Evolutionary conservation across 140 eudicot species (phyloP).

Genomic region (Anethum foeniculum): DNA sequence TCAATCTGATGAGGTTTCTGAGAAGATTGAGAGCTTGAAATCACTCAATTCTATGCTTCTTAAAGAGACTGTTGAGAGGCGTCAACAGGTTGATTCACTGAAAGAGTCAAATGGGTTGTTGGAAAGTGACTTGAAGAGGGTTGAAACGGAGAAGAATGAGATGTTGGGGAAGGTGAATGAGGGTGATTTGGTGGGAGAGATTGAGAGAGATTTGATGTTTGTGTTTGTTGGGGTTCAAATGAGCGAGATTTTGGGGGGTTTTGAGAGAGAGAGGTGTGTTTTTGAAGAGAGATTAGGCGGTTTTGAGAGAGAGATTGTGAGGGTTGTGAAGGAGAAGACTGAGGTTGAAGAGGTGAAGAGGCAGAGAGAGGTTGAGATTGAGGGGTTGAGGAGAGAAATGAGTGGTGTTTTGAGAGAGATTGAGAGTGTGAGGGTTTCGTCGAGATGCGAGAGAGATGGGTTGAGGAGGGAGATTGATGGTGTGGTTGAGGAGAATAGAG

Average conservation of each 20-base stretch:
- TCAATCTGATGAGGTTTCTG: slow-evolving; percentile 19
- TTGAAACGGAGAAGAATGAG: slow-evolving; percentile 29
- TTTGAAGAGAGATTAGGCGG: slow-evolving; percentile 18
- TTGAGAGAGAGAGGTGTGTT: slow-evolving; percentile 17
- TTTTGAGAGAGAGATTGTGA: slow-evolving; percentile 31
- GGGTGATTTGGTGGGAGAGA: slow-evolving; percentile 26
- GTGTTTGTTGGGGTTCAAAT: slow-evolving; percentile 27
- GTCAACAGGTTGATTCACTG: slow-evolving; percentile 55
- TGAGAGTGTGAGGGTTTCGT: slow-evolving; percentile 27
- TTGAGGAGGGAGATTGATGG: slow-evolving; percentile 26
- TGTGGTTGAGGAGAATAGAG: slow-evolving; percentile 27
- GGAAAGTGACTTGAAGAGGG: slow-evolving; percentile 41
- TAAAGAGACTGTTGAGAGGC: slow-evolving; percentile 57
- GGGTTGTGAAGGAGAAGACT: slow-evolving; percentile 25
- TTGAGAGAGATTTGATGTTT: slow-evolving; percentile 37
- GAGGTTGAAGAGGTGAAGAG: slow-evolving; percentile 28
- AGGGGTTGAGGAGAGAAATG: slow-evolving; percentile 21
- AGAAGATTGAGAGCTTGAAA: slow-evolving; percentile 45
- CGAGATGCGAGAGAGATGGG: slow-evolving; percentile 44
- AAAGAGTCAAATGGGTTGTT: slow-evolving; percentile 27
- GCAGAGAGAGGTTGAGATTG: slow-evolving; percentile 33
- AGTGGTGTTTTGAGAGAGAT: slow-evolving; percentile 25
- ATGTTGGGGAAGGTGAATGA: slow-evolving; percentile 35
- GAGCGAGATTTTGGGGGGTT: slow-evolving; percentile 20
- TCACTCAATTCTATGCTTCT: slow-evolving; percentile 50